Evolutionary conservation across 805 yeast species (phyloP), one percentile per base, ranked within the genome.

Genomic region (Henningerozyma blattae): DNA sequence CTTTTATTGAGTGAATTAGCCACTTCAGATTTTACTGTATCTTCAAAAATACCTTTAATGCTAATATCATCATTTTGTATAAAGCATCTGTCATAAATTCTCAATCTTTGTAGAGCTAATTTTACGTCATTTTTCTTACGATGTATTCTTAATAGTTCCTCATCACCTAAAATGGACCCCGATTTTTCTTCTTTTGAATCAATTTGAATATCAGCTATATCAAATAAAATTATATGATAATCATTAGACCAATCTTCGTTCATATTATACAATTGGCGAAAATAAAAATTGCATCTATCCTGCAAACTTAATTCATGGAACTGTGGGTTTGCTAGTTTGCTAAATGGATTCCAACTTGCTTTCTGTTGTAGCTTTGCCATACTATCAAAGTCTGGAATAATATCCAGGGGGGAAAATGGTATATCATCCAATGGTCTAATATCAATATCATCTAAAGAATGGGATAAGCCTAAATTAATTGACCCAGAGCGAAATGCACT

Each of bases 41-140:
- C n/a, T 6, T 15, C 22, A 15, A 34, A 34, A 3, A 34, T 26
- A 4, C 25, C 28, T 4, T n/a, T 19, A 10, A 34, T 18, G 29
- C 18, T 27, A 8, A 36, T 22, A 10, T 22, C 18, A 12, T 20
- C 32, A n/a, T 34, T 22, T 10, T 39, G 25, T 15, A 34, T 30
- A 27, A 45, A 46, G 31, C 53, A 48, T 4, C 28, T 31, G 28
- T 48, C 45, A 31, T 45, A 46, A 22, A 46, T 31, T 34, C 51
- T 42, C 26, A 42, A 19, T 27, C 50, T 42, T 36, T 48, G 44
- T n/a, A 18, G 19, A 2, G 6, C 10, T 14, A 19, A 17, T 3
- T 25, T n/a, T 7, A 27, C 18, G 27, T 39, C 39, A 24, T 30
- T 14, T 13, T 16, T 32, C 13, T 38, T 29, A 24, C 32, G 34